Evolutionary conservation across 306 rosid species (phyloP), one percentile per base, ranked within the genome.

Genomic region (Castanopsis chinensis): DNA sequence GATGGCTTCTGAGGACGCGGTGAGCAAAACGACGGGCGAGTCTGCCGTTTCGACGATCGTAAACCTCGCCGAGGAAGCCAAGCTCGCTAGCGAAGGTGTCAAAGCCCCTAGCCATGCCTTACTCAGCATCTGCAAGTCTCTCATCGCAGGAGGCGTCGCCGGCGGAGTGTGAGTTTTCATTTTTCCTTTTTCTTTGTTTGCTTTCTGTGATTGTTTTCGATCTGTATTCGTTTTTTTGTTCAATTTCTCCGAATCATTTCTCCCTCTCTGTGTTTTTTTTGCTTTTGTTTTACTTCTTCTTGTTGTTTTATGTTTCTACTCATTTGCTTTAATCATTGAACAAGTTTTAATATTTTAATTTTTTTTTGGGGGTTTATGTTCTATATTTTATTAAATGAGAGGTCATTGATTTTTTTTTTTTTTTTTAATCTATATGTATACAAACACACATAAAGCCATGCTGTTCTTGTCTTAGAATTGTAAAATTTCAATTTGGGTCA

Each of bases 91-190:
- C 19, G 88, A 84, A 69, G 89, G 79, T 67, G 81, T 71, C 6
- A 86, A 87, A 78, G 88, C 89, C 63, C 92, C 89, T 1, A 57
- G 77, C 75, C 84, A 74, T n/a, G 71, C 85, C 41, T 51, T 86
- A 56, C 86, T 89, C 75, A 78, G 82, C 74, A 83, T 87, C 81
- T 83, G 85, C 83, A 88, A 91, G 83, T 91, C 96, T 63, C 96
- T 91, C 54, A 80, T 84, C 35, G 91, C 93, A 58, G 96, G 93
- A 55, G 93, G 96, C 75, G 83, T 91, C 80, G 96, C 93, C 70
- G 93, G 96, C 5, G 91, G 93, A 87, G 88, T 89, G 96, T 91
- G 64, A 89, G 96, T 86, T 83, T n/a, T 55, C 41, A 49, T 30
- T 5, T 74, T 30, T 71, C 45, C 1, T 25, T 41, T 41, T 7